Conservation (phyloP, 495 filamentous ascomycete species). For the Glutinoglossum americanum region DNA sequence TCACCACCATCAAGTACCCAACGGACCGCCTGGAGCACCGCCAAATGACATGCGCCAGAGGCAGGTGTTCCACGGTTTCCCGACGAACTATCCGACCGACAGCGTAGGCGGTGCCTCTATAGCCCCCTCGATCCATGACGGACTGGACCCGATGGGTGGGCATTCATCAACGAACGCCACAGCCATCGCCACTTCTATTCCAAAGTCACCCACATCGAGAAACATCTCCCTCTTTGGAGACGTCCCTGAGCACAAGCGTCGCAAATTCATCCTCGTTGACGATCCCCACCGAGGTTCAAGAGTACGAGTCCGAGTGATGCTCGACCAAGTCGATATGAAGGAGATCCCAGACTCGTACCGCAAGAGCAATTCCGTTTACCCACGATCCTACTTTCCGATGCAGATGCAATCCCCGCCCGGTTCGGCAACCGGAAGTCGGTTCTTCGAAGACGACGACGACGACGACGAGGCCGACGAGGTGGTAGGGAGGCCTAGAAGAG, state of each 20-base stretch:
- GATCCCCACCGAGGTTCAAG: conserved; percentile 58
- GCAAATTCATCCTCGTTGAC: conserved; percentile 91
- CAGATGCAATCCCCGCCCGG: conserved; percentile 67
- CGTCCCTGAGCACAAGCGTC: conserved; percentile 66
- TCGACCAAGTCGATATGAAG: conserved; percentile 73
- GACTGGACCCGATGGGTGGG: conserved; percentile 31
- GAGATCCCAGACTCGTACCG: conserved; percentile 92
- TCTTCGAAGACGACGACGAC: conserved; percentile 41
- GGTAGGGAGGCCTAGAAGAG: conserved; percentile 21
- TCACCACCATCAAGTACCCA: conserved; percentile 22
- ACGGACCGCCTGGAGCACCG: not conserved
- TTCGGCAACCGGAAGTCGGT: conserved; percentile 37
- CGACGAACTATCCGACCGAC: conserved; percentile 33
- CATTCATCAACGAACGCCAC: conserved; percentile 22
- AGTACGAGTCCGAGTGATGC: conserved; percentile 66
- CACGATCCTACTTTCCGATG: conserved; percentile 68
- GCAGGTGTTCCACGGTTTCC: conserved; percentile 61
- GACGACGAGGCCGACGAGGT: conserved; percentile 33
- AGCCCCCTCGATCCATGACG: conserved; percentile 46
- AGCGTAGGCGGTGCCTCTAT: conserved; percentile 35
- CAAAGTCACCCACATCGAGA: conserved; percentile 11
- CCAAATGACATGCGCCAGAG: conserved; percentile 44
- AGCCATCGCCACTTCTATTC: conserved; percentile 14
- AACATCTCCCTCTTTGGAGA: conserved; percentile 42
- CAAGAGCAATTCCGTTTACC: conserved; percentile 68